phyloP scores from a whole-genome alignment of 169 alveolate genomes.

The Cryptosporidium sp. region DNA sequence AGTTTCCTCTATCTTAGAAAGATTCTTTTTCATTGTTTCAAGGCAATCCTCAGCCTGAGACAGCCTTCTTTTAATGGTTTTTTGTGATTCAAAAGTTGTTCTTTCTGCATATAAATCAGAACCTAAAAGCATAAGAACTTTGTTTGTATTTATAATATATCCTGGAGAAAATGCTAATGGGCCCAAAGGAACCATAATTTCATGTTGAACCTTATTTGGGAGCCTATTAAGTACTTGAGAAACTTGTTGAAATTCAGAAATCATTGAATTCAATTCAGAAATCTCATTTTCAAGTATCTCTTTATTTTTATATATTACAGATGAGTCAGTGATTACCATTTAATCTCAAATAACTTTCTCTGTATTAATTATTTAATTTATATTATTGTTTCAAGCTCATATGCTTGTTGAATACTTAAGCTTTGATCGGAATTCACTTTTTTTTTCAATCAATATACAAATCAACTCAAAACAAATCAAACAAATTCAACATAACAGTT shows the following conservation, averaged over 20 bases:
- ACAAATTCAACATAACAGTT: no score
- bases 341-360: neutral
- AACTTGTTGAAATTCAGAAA: conserved; percentile 52
- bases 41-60: conserved; percentile 47
- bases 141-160: conserved; percentile 48
- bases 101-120: conserved; percentile 59
- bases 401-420: neutral
- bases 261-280: conserved; percentile 28
- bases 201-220: conserved; percentile 57
- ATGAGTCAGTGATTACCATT: conserved; percentile 38
- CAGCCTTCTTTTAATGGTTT: conserved; percentile 51
- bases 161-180: conserved; percentile 68
- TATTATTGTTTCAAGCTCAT: neutral
- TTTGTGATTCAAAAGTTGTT: conserved; percentile 26
- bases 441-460: no score
- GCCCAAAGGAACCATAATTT: conserved; percentile 72
- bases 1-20: conserved; percentile 32
- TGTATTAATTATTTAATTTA: neutral
- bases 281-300: conserved; percentile 44
- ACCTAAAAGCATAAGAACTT: conserved; percentile 60
- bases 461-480: neutral
- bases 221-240: conserved; percentile 3
- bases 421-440: neutral
- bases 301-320: conserved; percentile 26
- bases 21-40: conserved; percentile 32